These are phyloP conservation scores for Rhinocladiella mackenziei DNA, from an alignment of 2,329 filamentous ascomycete genomes.

Conservation along the genomic window DNA sequence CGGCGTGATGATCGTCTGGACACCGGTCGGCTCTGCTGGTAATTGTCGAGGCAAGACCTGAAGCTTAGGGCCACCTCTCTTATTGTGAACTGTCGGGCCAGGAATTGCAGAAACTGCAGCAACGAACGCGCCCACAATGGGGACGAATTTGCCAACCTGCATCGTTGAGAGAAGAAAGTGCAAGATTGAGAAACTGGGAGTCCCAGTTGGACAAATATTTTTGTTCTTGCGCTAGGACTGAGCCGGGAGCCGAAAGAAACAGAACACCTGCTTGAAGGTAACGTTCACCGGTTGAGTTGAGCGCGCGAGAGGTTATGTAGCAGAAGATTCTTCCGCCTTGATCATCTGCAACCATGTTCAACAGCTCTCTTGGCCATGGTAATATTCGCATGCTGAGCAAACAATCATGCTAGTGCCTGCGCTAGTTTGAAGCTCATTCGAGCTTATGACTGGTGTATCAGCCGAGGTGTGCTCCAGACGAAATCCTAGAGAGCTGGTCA, in stretches of 20 bases:
- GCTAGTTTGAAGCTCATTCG: constrained; percentile 10
- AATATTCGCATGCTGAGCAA: constrained; percentile 1
- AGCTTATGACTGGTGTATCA: constrained; percentile 5
- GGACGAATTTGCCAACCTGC: constrained; percentile 5
- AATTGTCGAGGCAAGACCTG: constrained; percentile 34
- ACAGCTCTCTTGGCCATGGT: too few species aligned
- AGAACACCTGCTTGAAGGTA: too few species aligned
- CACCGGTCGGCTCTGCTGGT: constrained; percentile 37
- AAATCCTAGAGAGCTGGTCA: constrained; percentile 10
- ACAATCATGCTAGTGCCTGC: constrained; percentile 14
- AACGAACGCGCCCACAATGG: constrained; percentile 9
- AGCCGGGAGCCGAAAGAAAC: too few species aligned
- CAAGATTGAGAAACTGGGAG: too few species aligned
- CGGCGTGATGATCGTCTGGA: constrained; percentile 39
- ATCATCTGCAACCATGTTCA: neutral
- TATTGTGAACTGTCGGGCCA: constrained; percentile 22
- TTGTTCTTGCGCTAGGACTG: too few species aligned
- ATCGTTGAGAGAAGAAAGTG: constrained; percentile 2
- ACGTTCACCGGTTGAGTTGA: too few species aligned
- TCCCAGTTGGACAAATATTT: too few species aligned
- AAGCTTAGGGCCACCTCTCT: constrained; percentile 16
- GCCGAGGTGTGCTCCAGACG: constrained; percentile 9
- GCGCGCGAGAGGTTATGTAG: neutral
- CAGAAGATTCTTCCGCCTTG: neutral
- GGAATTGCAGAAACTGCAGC: constrained; percentile 12